Percentiles rank a stretch among this genome's conserved stretches.
Evolutionary conservation across 345 rosid genomes (phyloP).

Genomic region (Euphorbia tirucalli): DNA sequence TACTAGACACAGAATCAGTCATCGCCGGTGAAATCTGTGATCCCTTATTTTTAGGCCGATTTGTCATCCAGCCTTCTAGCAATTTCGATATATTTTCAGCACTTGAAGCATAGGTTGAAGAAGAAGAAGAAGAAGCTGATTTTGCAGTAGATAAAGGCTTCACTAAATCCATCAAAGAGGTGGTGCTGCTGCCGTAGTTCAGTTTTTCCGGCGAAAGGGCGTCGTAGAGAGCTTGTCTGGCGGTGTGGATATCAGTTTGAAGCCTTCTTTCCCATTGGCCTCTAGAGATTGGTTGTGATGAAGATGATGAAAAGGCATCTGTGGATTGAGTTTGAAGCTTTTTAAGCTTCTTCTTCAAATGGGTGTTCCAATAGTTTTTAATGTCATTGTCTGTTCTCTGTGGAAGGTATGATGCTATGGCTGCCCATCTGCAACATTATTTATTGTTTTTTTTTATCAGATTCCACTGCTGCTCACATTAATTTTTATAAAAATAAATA

Average conservation of each 20-base stretch:
- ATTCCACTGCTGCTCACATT: too few species aligned
- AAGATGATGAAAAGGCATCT: slow-evolving; percentile 32
- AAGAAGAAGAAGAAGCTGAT: slow-evolving; percentile 20
- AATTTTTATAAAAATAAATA: too few species aligned
- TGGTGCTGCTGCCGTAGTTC: slow-evolving; percentile 14
- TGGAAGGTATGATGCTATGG: slow-evolving; percentile 97
- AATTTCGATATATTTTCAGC: slow-evolving; percentile 66
- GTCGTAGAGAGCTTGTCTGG: slow-evolving; percentile 70
- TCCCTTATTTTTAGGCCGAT: slow-evolving; percentile 25
- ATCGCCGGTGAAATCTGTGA: background rate
- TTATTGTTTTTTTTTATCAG: slow-evolving; percentile 2
- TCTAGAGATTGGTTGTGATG: slow-evolving; percentile 37
- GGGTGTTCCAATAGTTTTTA: slow-evolving; percentile 93
- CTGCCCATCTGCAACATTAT: slow-evolving; percentile 79
- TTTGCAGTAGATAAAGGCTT: slow-evolving; percentile 14
- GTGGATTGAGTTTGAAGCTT: slow-evolving; percentile 41
- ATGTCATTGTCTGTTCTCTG: slow-evolving; percentile 94
- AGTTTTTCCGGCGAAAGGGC: slow-evolving; percentile 70
- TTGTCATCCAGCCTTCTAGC: slow-evolving; percentile 66
- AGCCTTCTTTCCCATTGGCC: slow-evolving; percentile 89
- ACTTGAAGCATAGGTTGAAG: slow-evolving; percentile 52
- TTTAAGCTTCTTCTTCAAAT: slow-evolving; percentile 74
- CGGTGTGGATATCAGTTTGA: slow-evolving; percentile 83
- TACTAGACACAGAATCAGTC: slow-evolving; percentile 30
- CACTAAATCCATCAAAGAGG: slow-evolving; percentile 19